phyloP scores from a whole-genome alignment of 192 early-diverging fungal genomes.

The Coemansia sp. region DNA sequence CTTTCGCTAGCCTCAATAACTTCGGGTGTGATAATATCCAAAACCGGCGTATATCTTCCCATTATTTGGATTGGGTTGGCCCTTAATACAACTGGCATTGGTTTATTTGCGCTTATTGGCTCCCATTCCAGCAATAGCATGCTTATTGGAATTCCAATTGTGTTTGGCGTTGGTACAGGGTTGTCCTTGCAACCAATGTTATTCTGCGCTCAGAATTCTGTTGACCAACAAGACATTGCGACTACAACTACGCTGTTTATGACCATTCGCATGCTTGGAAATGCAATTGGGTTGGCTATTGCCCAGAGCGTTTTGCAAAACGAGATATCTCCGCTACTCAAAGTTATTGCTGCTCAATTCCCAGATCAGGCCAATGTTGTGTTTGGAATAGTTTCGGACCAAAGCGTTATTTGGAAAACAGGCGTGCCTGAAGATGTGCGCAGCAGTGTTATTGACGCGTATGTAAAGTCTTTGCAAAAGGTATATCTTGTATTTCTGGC shows the following conservation, averaged over 20 bases:
- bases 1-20: constrained; percentile 65
- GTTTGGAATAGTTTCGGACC: constrained; percentile 42
- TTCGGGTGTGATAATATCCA: constrained; percentile 63
- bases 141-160: constrained; percentile 65
- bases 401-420: constrained; percentile 25
- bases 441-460: constrained; percentile 54
- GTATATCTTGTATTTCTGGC: constrained; percentile 57
- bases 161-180: constrained; percentile 72
- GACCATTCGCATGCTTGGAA: constrained; percentile 64
- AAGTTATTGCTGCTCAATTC: constrained; percentile 33
- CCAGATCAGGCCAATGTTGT: constrained; percentile 40
- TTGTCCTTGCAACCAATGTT: constrained; percentile 65
- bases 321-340: constrained; percentile 22
- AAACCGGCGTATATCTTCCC: constrained; percentile 60
- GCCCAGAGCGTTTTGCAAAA: constrained; percentile 54
- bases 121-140: constrained; percentile 49
- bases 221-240: constrained; percentile 59
- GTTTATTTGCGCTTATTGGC: constrained; percentile 57
- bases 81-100: constrained; percentile 59
- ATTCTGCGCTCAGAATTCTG: constrained; percentile 65
- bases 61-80: constrained; percentile 63
- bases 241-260: constrained; percentile 62
- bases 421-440: constrained; percentile 35
- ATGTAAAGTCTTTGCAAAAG: constrained; percentile 56
- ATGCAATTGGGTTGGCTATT: constrained; percentile 58